Percentiles rank a stretch among this genome's conserved stretches.
These are phyloP conservation scores for Teratosphaeria epicoccoides DNA, from an alignment of 2,329 filamentous ascomycete species.

Conservation along the genomic window DNA sequence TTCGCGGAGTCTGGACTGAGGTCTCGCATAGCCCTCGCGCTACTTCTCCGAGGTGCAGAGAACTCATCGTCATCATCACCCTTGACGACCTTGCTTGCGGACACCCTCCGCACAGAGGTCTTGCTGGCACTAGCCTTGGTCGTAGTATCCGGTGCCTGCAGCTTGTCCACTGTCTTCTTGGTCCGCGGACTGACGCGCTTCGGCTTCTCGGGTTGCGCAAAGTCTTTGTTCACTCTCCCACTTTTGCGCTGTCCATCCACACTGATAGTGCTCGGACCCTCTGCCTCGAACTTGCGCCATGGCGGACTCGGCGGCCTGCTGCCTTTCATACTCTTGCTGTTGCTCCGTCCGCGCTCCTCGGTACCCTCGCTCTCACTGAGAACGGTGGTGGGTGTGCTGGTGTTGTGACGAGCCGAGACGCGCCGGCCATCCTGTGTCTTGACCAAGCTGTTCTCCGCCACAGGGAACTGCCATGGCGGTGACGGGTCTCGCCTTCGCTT, in stretches of 20 bases:
- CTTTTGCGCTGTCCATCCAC: constrained; percentile 52
- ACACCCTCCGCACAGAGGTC: not conserved
- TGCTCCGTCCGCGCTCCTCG: constrained; percentile 9
- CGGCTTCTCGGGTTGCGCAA: constrained; percentile 10
- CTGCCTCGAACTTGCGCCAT: constrained; percentile 77
- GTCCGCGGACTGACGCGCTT: constrained; percentile 21
- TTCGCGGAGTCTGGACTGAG: constrained; percentile 8
- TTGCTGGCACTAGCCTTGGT: constrained; percentile 7
- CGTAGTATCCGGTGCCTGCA: constrained; percentile 8
- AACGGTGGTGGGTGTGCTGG: constrained; percentile 10
- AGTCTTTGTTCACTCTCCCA: constrained; percentile 42
- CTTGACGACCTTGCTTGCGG: not conserved
- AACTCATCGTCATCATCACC: not conserved
- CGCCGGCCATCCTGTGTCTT: constrained; percentile 24
- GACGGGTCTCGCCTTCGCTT: constrained; percentile 44
- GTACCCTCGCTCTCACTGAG: constrained; percentile 15
- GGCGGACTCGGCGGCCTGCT: constrained; percentile 62
- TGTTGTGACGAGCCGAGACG: constrained; percentile 22
- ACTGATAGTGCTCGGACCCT: constrained; percentile 78
- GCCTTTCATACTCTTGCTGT: constrained; percentile 16
- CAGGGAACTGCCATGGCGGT: constrained; percentile 25
- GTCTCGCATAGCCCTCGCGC: constrained; percentile 3
- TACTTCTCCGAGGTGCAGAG: not conserved
- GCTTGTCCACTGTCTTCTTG: constrained; percentile 20
- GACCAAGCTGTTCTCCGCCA: constrained; percentile 19